These are phyloP conservation scores for Echeveria elegans DNA, from an alignment of 164 flowering plant species.

Conservation along the genomic window DNA sequence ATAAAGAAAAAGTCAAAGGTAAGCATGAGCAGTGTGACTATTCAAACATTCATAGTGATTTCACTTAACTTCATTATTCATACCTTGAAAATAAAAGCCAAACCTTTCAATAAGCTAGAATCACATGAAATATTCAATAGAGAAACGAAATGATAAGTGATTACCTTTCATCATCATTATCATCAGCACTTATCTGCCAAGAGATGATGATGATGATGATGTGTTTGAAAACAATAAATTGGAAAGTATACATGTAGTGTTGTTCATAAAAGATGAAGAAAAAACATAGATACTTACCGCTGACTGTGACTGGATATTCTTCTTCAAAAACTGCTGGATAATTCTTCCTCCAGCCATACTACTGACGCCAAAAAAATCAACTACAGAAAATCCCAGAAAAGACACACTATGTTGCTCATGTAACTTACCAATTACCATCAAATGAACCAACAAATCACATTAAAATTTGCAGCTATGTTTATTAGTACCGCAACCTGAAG, in stretches of 20 bases:
- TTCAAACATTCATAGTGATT: not conserved
- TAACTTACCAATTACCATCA: too few species aligned
- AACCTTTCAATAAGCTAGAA: not conserved
- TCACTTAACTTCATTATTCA: not conserved
- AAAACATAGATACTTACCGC: slow-evolving; percentile 23
- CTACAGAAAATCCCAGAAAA: not conserved
- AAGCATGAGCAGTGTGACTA: not conserved
- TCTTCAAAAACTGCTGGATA: slow-evolving; percentile 37
- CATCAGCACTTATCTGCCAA: too few species aligned
- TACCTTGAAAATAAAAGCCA: not conserved
- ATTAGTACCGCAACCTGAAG: too few species aligned
- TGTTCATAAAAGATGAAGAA: not conserved
- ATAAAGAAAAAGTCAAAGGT: not conserved
- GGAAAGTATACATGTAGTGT: not conserved
- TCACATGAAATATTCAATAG: not conserved
- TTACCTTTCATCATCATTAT: too few species aligned
- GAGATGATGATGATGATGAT: too few species aligned
- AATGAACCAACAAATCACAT: too few species aligned
- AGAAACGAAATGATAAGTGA: not conserved
- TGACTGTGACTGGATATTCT: slow-evolving; percentile 34
- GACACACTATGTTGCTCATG: not conserved
- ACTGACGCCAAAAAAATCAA: not conserved
- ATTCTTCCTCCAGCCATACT: slow-evolving; percentile 44
- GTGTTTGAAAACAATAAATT: not conserved
- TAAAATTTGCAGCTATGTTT: too few species aligned